Percentiles rank a stretch among this genome's conserved stretches.
phyloP scores from a whole-genome alignment of 163 green algal genomes.

The Chloromonas sp. region DNA sequence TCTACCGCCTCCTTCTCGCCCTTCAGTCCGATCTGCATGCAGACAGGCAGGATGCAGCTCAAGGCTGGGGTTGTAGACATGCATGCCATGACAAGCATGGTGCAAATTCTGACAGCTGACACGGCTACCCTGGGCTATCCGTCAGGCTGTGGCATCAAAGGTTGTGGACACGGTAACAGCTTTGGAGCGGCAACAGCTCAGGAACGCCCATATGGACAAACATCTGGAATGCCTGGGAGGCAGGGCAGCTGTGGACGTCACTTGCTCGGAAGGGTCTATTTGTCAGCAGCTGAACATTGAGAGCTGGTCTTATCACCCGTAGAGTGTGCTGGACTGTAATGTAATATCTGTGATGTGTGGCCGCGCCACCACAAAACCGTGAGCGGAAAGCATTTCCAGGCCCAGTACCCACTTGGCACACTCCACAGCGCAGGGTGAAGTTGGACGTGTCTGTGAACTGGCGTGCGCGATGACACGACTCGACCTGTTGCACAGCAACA shows the following conservation, averaged over 20 bases:
- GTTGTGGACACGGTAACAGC: no score
- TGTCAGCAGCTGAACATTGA: no score
- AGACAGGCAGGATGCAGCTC: background rate
- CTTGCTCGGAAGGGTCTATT: no score
- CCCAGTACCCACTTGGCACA: slow-evolving; percentile 57
- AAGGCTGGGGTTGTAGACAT: no score
- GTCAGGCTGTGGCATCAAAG: no score
- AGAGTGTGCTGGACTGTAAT: no score
- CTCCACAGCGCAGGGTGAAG: slow-evolving; percentile 87
- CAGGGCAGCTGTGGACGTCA: no score
- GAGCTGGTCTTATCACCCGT: no score
- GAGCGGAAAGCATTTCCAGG: background rate
- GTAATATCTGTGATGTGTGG: no score
- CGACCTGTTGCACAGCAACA: slow-evolving; percentile 20
- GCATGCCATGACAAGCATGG: no score
- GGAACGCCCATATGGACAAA: background rate
- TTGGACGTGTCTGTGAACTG: slow-evolving; percentile 84
- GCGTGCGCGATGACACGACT: slow-evolving; percentile 49
- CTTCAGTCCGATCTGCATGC: slow-evolving; percentile 23
- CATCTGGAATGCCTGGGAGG: background rate
- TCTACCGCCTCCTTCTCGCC: slow-evolving; percentile 85
- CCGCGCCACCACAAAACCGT: background rate
- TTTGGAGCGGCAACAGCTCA: background rate
- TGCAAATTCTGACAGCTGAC: background rate
- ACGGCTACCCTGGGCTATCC: no score